Percentiles rank a stretch among this genome's conserved stretches.
Conservation (phyloP, 1,284 basidiomycete genomes). For the Tilletia caries region DNA sequence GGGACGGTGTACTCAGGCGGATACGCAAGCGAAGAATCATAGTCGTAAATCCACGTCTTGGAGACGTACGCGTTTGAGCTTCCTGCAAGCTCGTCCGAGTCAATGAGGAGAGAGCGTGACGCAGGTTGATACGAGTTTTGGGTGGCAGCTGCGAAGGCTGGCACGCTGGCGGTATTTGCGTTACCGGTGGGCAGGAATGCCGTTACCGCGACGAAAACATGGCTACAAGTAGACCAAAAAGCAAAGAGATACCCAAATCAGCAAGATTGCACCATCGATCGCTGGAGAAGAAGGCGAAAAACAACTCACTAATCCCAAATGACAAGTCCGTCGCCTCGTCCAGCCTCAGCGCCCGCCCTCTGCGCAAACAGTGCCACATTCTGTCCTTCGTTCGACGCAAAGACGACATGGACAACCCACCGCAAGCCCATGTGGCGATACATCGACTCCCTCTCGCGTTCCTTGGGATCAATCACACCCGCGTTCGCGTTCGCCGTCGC, state of each 20-base stretch:
- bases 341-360: constrained; percentile 20
- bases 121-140: neutral
- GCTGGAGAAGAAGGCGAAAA: neutral
- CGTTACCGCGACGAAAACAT: constrained; percentile 9
- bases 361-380: constrained; percentile 33
- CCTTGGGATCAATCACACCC: neutral
- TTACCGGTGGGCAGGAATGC: neutral
- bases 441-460: neutral
- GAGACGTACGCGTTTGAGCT: neutral
- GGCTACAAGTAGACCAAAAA: neutral
- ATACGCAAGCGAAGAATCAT: constrained; percentile 23
- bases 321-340: constrained; percentile 22
- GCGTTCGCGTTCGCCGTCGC: neutral
- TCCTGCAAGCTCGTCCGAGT: neutral
- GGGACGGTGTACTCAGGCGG: neutral
- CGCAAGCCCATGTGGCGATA: constrained; percentile 6
- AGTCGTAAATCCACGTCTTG: constrained; percentile 36
- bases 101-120: neutral
- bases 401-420: constrained; percentile 29
- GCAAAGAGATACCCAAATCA: too few relatives aligned
- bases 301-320: constrained; percentile 36
- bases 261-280: too few relatives aligned
- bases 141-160: neutral
- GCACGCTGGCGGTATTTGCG: neutral
- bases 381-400: constrained; percentile 30